Percentiles rank a stretch among this genome's conserved stretches.
Conservation (phyloP, 2,329 filamentous ascomycete species). For the Nothophaeocryptopus gaeumannii region DNA sequence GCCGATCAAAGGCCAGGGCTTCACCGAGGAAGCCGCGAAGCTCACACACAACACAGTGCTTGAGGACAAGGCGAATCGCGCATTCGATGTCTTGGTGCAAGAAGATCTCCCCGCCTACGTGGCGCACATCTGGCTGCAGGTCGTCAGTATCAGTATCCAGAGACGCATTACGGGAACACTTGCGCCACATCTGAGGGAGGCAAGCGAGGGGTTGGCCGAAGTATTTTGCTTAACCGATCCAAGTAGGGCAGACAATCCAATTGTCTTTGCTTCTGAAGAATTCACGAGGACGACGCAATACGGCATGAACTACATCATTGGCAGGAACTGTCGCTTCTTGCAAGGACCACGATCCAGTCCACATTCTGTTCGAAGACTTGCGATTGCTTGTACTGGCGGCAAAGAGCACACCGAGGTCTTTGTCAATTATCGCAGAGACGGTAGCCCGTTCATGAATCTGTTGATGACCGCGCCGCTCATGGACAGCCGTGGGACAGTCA, state of each 20-base stretch:
- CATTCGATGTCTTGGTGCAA: conserved; percentile 62
- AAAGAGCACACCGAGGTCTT: conserved; percentile 71
- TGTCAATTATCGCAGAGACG: conserved; percentile 72
- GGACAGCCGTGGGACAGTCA: conserved; percentile 63
- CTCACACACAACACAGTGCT: conserved; percentile 58
- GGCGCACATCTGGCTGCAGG: conserved; percentile 64
- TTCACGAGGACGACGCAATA: conserved; percentile 74
- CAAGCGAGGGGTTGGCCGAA: conserved; percentile 72
- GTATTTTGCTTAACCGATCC: conserved; percentile 76
- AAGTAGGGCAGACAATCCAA: conserved; percentile 69
- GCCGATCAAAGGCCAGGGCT: conserved; percentile 55
- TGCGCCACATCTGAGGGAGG: conserved; percentile 60
- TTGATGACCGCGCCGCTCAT: conserved; percentile 70
- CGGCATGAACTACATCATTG: conserved; percentile 68
- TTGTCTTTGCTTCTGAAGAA: conserved; percentile 74
- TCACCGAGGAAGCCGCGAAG: conserved; percentile 51
- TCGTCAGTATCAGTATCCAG: conserved; percentile 67
- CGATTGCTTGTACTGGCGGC: conserved; percentile 60
- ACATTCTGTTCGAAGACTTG: conserved; percentile 60
- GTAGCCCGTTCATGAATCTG: conserved; percentile 73
- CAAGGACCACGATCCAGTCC: conserved; percentile 70
- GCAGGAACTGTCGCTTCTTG: conserved; percentile 74
- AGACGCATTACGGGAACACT: conserved; percentile 66
- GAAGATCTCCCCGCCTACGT: conserved; percentile 72
- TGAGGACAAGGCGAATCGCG: conserved; percentile 61